Percentiles rank a stretch among this genome's conserved stretches.
These are phyloP conservation scores for Alectoria sarmentosa DNA, from an alignment of 495 filamentous ascomycete species.

Conservation along the genomic window DNA sequence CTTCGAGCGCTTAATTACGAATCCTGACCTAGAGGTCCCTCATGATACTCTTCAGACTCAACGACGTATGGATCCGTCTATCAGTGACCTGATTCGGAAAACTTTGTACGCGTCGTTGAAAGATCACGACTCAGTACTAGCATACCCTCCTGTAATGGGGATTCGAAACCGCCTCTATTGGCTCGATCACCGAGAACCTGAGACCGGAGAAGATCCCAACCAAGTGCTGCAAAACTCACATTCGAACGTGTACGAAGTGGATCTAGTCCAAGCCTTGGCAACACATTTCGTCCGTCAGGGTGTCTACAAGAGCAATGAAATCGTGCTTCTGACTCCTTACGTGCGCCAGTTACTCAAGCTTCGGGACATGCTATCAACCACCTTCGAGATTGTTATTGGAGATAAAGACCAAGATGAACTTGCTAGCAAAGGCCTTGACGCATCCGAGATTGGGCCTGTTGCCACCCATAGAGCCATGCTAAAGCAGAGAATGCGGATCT, in stretches of 20 bases:
- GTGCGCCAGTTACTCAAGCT: slow-evolving; percentile 49
- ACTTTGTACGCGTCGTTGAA: too few relatives aligned
- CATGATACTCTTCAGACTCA: too few relatives aligned
- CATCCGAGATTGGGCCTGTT: too few relatives aligned
- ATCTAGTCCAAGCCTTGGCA: slow-evolving; percentile 55
- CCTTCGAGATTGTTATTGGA: slow-evolving; percentile 55
- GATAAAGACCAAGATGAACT: slow-evolving; percentile 63
- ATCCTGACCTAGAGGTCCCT: too few relatives aligned
- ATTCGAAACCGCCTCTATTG: slow-evolving; percentile 64
- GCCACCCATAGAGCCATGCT: too few relatives aligned
- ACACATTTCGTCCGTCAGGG: slow-evolving; percentile 60
- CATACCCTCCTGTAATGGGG: too few relatives aligned
- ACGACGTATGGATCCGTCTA: too few relatives aligned
- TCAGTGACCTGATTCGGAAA: too few relatives aligned
- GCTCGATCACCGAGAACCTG: slow-evolving; percentile 62
- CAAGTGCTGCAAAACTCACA: slow-evolving; percentile 26
- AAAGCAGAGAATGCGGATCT: too few relatives aligned
- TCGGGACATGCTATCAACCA: neutral
- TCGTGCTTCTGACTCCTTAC: slow-evolving; percentile 69
- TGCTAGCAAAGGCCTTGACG: slow-evolving; percentile 41
- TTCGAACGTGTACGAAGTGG: slow-evolving; percentile 57
- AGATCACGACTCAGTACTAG: too few relatives aligned
- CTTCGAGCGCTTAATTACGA: slow-evolving; percentile 62
- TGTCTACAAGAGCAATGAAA: slow-evolving; percentile 51
- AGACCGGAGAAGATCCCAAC: too few relatives aligned